phyloP scores from a whole-genome alignment of 2,329 filamentous ascomycete species.

The Stagonosporopsis chrysanthemi region DNA sequence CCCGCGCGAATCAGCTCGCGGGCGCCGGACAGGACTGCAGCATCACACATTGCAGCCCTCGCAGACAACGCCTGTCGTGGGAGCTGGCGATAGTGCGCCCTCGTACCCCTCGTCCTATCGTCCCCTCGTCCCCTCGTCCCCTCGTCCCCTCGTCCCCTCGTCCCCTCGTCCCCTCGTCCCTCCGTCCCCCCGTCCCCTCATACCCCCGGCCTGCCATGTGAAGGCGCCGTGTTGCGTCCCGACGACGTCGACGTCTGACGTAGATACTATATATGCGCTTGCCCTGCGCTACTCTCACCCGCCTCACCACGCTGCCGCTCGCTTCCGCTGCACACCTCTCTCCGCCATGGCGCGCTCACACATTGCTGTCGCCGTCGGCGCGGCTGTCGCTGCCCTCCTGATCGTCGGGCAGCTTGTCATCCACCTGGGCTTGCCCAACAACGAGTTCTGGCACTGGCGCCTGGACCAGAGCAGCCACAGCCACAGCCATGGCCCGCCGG shows the following conservation, averaged over 20 bases:
- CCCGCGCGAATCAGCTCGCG: neutral
- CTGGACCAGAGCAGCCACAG: constrained; percentile 33
- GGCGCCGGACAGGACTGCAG: neutral
- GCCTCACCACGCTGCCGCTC: constrained; percentile 4
- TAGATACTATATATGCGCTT: neutral
- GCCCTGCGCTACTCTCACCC: neutral
- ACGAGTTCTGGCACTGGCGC: constrained; percentile 48
- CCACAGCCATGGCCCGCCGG: constrained; percentile 33
- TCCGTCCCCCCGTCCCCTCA: too few relatives aligned
- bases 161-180: too few relatives aligned
- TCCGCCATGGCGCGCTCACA: constrained; percentile 51
- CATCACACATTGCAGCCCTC: neutral
- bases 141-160: too few relatives aligned
- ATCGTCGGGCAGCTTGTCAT: constrained; percentile 46
- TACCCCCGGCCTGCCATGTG: constrained; percentile 2
- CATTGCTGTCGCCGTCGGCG: constrained; percentile 47
- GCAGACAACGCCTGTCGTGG: neutral
- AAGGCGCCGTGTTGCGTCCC: neutral
- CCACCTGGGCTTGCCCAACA: constrained; percentile 44
- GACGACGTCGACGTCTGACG: neutral
- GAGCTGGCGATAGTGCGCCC: neutral
- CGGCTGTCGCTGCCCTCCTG: constrained; percentile 44
- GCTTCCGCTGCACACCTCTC: constrained; percentile 30
- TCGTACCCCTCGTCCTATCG: too few relatives aligned
- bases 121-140: too few relatives aligned